Base-by-base conservation (phyloP, 2,329 filamentous ascomycete genomes). In the Xylariaceae sp. region DNA sequence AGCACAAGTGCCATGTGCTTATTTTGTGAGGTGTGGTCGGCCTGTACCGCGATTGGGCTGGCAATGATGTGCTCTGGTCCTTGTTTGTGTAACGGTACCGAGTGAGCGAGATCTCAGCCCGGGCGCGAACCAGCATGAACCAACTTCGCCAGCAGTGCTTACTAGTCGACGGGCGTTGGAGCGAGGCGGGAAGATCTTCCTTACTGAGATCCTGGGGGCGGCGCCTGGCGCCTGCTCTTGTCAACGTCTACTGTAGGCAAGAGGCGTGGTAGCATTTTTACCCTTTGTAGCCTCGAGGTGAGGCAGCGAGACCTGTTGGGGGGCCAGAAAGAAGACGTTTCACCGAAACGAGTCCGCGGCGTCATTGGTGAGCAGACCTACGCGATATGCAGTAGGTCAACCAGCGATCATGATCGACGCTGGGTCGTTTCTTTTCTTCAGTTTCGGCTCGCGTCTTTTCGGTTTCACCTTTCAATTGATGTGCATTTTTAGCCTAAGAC, bases 401-500 rank as follows among this genome's bases (percentile, higher is more conserved):
- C 46, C 51, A 45, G 45, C 32, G 27, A 56, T 42, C 23, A 50
- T 53, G 46, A 50, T 57, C 30, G 51, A 42, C 26, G 44, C 40
- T 50, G 23, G 39, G 23, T 58, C n/a, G 18, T 32, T 57, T 55
- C 40, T 50, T 54, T 43, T 47, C 41, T 37, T 45, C 53, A 29
- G 33, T 57, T 50, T 55, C 51, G 50, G 43, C 39, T 57, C 41
- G 43, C 50, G 27, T 43, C 26, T 55, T 35, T 26, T 48, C n/a
- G n/a, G 50, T 50, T 55, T 55, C 46, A 50, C 40, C 54, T 53
- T 50, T 36, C 33, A 23, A 49, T 47, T 46, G 36, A 50, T 50
- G 36, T 46, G 30, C 36, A 35, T 27, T 46, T 29, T 53, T 36
- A 20, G 35, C 24, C 45, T 24, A 40, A 18, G 20, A 47, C 21